Conservation (phyloP, 257 asterid species). For the Primulina tabacum region DNA sequence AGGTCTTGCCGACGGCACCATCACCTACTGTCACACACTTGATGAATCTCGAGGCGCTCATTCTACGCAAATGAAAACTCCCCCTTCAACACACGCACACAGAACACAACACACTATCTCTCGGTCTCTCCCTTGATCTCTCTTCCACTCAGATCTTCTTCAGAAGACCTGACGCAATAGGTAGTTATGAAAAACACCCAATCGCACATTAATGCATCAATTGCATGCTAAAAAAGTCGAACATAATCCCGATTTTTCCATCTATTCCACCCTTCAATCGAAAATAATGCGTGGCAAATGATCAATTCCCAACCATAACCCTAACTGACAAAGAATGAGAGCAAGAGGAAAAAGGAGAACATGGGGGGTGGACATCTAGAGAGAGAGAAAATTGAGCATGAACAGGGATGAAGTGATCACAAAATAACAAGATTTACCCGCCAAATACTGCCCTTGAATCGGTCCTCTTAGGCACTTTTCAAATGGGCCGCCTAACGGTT, state of each 20-base stretch:
- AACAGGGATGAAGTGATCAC: neutral
- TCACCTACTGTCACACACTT: constrained; percentile 71
- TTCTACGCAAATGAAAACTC: constrained; percentile 26
- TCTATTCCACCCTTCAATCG: constrained; percentile 20
- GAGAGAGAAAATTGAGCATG: constrained; percentile 16
- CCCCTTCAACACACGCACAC: neutral
- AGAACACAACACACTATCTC: neutral
- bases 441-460: constrained; percentile 48
- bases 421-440: constrained; percentile 30
- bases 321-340: constrained; percentile 13
- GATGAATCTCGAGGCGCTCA: constrained; percentile 70
- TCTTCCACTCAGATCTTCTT: constrained; percentile 40
- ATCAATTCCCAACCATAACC: constrained; percentile 27
- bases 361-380: constrained; percentile 43
- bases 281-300: constrained; percentile 13
- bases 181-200: constrained; percentile 21
- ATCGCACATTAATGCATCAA: constrained; percentile 24
- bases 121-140: neutral
- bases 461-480: constrained; percentile 9
- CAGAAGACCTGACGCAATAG: constrained; percentile 44
- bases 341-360: constrained; percentile 27
- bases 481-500: neutral
- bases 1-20: constrained; percentile 70
- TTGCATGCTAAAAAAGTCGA: constrained; percentile 5
- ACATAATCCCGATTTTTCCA: neutral